phyloP scores from a whole-genome alignment of 2,329 filamentous ascomycete genomes.

The Fusarium sp. region DNA sequence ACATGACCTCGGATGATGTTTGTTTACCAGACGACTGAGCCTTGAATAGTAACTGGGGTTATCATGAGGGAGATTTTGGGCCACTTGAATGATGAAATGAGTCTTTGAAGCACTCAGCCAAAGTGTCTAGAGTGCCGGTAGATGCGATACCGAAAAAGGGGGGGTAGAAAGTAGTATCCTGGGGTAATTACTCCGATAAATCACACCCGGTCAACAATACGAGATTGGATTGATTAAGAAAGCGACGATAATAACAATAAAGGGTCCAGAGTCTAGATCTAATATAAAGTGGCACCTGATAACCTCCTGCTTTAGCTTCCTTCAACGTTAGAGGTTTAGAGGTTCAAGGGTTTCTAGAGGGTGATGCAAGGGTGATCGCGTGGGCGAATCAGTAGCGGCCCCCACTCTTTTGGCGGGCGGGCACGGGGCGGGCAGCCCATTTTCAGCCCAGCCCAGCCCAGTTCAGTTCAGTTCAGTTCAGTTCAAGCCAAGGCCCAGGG shows the following conservation, averaged over 20 bases:
- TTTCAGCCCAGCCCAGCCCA: not conserved
- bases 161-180: not conserved
- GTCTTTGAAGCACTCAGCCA: not conserved
- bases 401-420: constrained; percentile 23
- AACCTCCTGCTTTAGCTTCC: constrained; percentile 28
- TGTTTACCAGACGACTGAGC: constrained; percentile 50
- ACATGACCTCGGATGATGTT: constrained; percentile 61
- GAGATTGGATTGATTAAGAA: constrained; percentile 6
- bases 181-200: not conserved
- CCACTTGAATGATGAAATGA: constrained; percentile 9
- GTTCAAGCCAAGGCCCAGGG: constrained; percentile 1
- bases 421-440: constrained; percentile 15
- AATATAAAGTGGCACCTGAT: constrained; percentile 39
- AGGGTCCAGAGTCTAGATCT: constrained; percentile 25
- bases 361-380: constrained; percentile 42
- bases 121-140: not conserved
- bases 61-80: not conserved
- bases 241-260: not conserved
- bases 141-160: not conserved
- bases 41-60: constrained; percentile 23
- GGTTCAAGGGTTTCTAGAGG: constrained; percentile 6
- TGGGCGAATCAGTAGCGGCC: constrained; percentile 34
- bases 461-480: constrained; percentile 5
- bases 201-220: constrained; percentile 1
- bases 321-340: constrained; percentile 10